Conservation (phyloP, 2,329 filamentous ascomycete species). For the Albifimbria verrucaria region DNA sequence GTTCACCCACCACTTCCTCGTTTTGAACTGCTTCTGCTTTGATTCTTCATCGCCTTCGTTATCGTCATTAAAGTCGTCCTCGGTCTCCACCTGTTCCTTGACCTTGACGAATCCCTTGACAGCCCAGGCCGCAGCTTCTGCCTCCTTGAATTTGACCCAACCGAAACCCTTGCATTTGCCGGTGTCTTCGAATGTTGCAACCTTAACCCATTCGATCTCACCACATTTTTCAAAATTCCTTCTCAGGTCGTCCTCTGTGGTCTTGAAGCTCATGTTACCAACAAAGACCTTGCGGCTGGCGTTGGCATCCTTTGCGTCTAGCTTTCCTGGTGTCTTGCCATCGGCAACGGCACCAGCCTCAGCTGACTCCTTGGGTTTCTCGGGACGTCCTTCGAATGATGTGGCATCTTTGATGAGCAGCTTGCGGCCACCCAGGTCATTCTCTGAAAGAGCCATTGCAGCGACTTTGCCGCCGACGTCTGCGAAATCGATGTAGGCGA, state of each 20-base stretch:
- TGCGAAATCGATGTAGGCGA: conserved; percentile 92
- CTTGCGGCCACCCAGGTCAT: conserved; percentile 69
- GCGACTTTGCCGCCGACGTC: conserved; percentile 66
- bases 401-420: conserved; percentile 92
- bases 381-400: conserved; percentile 84
- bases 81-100: conserved; percentile 60
- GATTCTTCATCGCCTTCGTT: conserved; percentile 39
- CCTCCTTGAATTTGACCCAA: conserved; percentile 86
- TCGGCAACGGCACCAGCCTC: conserved; percentile 22
- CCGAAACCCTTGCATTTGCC: conserved; percentile 98
- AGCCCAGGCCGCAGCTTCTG: conserved; percentile 64
- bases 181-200: conserved; percentile 93
- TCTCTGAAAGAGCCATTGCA: conserved; percentile 86
- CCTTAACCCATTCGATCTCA: conserved; percentile 74
- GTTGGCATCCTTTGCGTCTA: conserved; percentile 43
- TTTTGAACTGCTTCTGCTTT: conserved; percentile 52
- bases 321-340: conserved; percentile 27
- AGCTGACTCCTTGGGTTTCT: conserved; percentile 50
- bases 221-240: conserved; percentile 85
- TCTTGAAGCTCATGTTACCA: conserved; percentile 81
- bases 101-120: conserved; percentile 80
- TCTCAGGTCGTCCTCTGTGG: conserved; percentile 74
- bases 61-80: conserved; percentile 56
- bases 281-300: conserved; percentile 84
- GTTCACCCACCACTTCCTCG: conserved; percentile 80